Evolutionary conservation across 2,329 filamentous ascomycete genomes (phyloP).

Genomic region (Zymoseptoria ardabiliae): DNA sequence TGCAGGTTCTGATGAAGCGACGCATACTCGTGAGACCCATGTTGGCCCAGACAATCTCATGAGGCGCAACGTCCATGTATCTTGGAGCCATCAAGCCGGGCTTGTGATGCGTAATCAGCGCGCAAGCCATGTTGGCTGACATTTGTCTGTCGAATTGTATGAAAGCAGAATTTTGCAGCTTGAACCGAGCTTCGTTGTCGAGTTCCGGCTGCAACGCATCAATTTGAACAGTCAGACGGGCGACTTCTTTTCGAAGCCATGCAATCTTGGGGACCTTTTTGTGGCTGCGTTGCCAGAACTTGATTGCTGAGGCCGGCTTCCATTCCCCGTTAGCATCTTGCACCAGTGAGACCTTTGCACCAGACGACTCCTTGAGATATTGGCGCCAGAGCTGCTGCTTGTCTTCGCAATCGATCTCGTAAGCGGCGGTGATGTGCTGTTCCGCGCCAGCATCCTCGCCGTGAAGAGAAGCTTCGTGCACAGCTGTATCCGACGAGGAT

Average conservation of each 20-base stretch:
- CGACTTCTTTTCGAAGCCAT: constrained; percentile 9
- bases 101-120: constrained; percentile 7
- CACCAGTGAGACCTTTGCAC: background rate
- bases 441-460: background rate
- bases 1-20: constrained; percentile 5
- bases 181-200: constrained; percentile 10
- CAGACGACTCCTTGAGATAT: constrained; percentile 2
- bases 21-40: constrained; percentile 9
- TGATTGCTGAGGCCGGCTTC: constrained; percentile 1
- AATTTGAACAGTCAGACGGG: constrained; percentile 9
- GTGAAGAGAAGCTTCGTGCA: background rate
- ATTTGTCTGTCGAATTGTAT: constrained; percentile 14
- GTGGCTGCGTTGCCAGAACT: constrained; percentile 5
- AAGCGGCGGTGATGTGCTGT: constrained; percentile 1
- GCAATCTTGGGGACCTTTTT: constrained; percentile 8
- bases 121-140: constrained; percentile 12
- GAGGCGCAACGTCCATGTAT: constrained; percentile 11
- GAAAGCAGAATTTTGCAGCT: constrained; percentile 11
- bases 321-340: constrained; percentile 1
- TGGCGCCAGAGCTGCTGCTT: constrained; percentile 7
- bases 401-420: constrained; percentile 4
- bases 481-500: background rate
- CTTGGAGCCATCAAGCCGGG: constrained; percentile 10
- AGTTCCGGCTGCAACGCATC: constrained; percentile 7
- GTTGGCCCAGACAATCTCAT: constrained; percentile 12